A percentile compares a stretch with the other conserved stretches of the same genome.
Evolutionary conservation across 768 basidiomycete genomes (phyloP).

Genomic region (Dendrothele bispora): DNA sequence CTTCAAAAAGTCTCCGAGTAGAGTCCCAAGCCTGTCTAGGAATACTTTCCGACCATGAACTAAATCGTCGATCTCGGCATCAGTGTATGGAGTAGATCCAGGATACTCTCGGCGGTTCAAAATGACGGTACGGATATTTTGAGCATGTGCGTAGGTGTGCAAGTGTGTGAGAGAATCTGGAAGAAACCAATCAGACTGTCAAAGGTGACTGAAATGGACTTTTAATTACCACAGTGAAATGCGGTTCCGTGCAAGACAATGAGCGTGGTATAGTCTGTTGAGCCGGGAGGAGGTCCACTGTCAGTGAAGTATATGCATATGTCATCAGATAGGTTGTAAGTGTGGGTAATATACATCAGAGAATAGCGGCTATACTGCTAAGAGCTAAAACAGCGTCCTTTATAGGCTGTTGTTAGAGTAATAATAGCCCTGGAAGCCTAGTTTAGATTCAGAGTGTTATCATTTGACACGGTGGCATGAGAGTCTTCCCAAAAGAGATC

Average conservation of each 20-base stretch:
- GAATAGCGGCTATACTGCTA: too few relatives aligned
- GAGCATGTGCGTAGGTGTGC: slow-evolving; percentile 5
- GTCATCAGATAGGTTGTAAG: slow-evolving; percentile 5
- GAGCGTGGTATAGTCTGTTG: slow-evolving; percentile 18
- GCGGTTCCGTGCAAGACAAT: slow-evolving; percentile 19
- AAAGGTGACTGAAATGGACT: too few relatives aligned
- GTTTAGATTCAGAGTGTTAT: too few relatives aligned
- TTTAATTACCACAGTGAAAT: slow-evolving; percentile 17
- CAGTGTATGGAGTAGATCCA: slow-evolving; percentile 19
- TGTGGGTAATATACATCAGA: too few relatives aligned
- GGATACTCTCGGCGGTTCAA: slow-evolving; percentile 22
- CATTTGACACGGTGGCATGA: too few relatives aligned
- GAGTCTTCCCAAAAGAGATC: too few relatives aligned
- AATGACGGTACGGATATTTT: slow-evolving; percentile 19
- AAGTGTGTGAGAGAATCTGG: slow-evolving; percentile 15
- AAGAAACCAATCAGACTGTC: background rate
- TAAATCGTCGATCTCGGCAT: slow-evolving; percentile 18
- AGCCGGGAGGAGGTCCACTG: slow-evolving; percentile 4
- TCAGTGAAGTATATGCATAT: slow-evolving; percentile 10
- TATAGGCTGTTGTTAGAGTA: too few relatives aligned
- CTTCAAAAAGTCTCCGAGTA: slow-evolving; percentile 17
- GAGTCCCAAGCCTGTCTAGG: slow-evolving; percentile 14
- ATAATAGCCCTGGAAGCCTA: too few relatives aligned
- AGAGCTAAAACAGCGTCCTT: too few relatives aligned
- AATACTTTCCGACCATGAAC: slow-evolving; percentile 9